Percentiles rank a stretch among this genome's conserved stretches.
These are phyloP conservation scores for Hypoxylon rubiginosum DNA, from an alignment of 2,329 filamentous ascomycete genomes.

Conservation along the genomic window DNA sequence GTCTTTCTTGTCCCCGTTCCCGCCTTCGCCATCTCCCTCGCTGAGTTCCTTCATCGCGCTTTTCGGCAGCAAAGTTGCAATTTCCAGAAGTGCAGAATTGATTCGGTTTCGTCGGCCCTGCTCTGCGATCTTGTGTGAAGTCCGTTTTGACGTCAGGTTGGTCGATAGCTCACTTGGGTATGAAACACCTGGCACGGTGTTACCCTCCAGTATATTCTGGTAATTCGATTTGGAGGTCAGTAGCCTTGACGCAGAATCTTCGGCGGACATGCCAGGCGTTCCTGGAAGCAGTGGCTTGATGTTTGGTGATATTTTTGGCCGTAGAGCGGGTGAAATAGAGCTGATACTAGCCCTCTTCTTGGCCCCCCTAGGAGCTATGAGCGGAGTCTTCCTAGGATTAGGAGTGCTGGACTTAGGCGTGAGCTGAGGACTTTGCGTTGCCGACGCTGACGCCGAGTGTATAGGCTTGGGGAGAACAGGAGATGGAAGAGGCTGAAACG, in stretches of 20 bases:
- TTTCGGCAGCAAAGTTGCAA: constrained; percentile 85
- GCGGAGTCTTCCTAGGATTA: constrained; percentile 67
- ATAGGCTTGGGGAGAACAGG: constrained; percentile 60
- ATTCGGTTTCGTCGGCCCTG: constrained; percentile 96
- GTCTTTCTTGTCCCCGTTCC: constrained; percentile 58
- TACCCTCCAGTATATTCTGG: constrained; percentile 96
- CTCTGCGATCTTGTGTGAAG: constrained; percentile 97
- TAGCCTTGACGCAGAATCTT: constrained; percentile 77
- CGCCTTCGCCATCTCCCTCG: constrained; percentile 61
- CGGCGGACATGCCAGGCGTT: constrained; percentile 63
- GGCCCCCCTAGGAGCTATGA: constrained; percentile 67
- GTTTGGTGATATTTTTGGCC: constrained; percentile 91
- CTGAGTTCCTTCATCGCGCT: constrained; percentile 60
- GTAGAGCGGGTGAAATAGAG: constrained; percentile 85
- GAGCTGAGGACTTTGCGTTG: constrained; percentile 76
- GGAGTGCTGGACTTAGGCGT: constrained; percentile 61
- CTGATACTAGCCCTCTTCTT: constrained; percentile 80
- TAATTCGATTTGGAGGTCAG: constrained; percentile 97
- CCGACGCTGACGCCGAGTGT: constrained; percentile 59
- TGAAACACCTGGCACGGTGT: constrained; percentile 86
- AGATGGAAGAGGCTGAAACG: constrained; percentile 63
- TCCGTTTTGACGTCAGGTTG: constrained; percentile 94
- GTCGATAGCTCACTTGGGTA: constrained; percentile 93
- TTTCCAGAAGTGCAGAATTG: constrained; percentile 92
- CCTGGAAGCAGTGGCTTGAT: constrained; percentile 90